Conservation (phyloP, 1,284 basidiomycete genomes). For the Ceraceosorus bombacis region DNA sequence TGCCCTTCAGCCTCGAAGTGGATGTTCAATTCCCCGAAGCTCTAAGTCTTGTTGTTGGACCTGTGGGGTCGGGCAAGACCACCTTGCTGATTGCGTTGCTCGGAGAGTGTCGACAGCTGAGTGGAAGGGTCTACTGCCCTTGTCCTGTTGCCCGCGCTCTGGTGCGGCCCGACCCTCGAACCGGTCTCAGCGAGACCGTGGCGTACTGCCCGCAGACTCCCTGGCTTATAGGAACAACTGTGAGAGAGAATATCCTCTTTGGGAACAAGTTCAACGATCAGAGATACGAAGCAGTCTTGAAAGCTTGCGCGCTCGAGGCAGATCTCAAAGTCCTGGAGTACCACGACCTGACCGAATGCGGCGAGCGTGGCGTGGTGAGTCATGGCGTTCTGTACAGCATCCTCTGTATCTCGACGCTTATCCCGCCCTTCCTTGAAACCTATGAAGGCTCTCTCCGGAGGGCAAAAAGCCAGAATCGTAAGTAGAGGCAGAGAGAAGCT, state of each 20-base stretch:
- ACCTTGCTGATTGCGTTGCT: slow-evolving; percentile 56
- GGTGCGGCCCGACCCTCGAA: slow-evolving; percentile 49
- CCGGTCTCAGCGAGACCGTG: slow-evolving; percentile 64
- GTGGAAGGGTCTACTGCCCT: slow-evolving; percentile 55
- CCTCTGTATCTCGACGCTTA: too few relatives aligned
- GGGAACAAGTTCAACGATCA: slow-evolving; percentile 70
- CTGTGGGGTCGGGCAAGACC: slow-evolving; percentile 55
- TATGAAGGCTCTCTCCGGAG: slow-evolving; percentile 62
- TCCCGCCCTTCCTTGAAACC: too few relatives aligned
- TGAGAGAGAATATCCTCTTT: slow-evolving; percentile 90
- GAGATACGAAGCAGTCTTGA: slow-evolving; percentile 69
- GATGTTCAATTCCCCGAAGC: slow-evolving; percentile 57
- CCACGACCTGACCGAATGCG: slow-evolving; percentile 84
- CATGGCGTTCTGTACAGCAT: too few relatives aligned
- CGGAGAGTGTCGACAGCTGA: slow-evolving; percentile 55
- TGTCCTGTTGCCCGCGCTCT: slow-evolving; percentile 50
- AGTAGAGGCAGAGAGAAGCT: too few relatives aligned
- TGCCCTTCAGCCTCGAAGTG: slow-evolving; percentile 53
- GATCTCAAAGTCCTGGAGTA: slow-evolving; percentile 89
- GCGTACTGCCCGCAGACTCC: slow-evolving; percentile 91
- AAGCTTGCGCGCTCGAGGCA: slow-evolving; percentile 68
- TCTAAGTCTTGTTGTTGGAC: slow-evolving; percentile 61
- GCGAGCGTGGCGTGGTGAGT: slow-evolving; percentile 57
- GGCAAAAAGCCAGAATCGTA: slow-evolving; percentile 74
- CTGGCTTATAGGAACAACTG: slow-evolving; percentile 84